These are phyloP conservation scores for Eleusine coracana DNA, from an alignment of 176 grass and related monocot genomes.

Conservation along the genomic window DNA sequence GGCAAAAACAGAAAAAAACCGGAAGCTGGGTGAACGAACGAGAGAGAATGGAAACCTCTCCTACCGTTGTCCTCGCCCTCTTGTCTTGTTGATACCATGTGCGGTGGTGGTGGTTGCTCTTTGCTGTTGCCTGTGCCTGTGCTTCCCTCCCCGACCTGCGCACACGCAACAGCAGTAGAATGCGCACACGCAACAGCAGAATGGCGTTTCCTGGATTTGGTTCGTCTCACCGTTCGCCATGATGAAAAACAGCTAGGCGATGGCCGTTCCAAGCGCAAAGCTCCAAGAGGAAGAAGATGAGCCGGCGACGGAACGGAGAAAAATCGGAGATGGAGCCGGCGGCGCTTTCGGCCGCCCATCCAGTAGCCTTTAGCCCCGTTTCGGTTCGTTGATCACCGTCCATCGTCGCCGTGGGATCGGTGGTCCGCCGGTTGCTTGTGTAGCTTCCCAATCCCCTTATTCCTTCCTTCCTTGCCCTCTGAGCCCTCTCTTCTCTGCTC, in stretches of 20 bases:
- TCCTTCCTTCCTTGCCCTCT: too few relatives aligned
- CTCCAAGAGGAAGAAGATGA: slow-evolving; percentile 20
- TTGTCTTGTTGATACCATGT: slow-evolving; percentile 25
- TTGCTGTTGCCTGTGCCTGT: background rate
- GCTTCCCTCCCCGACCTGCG: too few relatives aligned
- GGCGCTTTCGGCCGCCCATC: slow-evolving; percentile 9
- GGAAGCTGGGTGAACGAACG: background rate
- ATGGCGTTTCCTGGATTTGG: background rate
- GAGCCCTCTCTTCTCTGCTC: background rate
- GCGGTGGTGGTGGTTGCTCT: background rate
- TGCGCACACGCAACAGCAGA: background rate
- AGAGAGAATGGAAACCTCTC: background rate
- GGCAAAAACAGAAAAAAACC: background rate
- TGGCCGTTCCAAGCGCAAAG: background rate
- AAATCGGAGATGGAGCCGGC: background rate
- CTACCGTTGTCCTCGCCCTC: background rate
- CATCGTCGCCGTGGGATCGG: background rate
- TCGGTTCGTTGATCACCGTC: background rate
- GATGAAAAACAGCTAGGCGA: background rate
- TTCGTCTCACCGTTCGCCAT: slow-evolving; percentile 1
- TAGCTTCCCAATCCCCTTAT: slow-evolving; percentile 33
- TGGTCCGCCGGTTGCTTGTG: slow-evolving; percentile 10
- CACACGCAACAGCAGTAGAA: background rate
- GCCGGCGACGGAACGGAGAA: background rate
- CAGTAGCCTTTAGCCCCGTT: background rate